phyloP scores from a whole-genome alignment of 495 filamentous ascomycete genomes.

The Neurospora cerealis region DNA sequence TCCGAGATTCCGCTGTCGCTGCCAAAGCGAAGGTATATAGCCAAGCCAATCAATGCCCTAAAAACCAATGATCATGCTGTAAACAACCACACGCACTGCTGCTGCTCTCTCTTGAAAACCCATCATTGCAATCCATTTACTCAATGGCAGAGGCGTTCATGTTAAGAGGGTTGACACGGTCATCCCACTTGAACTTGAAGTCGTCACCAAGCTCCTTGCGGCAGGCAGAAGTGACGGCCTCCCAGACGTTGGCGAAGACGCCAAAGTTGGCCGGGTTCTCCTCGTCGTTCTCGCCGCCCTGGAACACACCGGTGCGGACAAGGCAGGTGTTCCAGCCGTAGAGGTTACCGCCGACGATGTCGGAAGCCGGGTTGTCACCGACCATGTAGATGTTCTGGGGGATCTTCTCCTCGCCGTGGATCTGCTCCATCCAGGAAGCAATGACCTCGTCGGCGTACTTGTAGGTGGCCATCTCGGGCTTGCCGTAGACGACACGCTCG shows the following conservation, averaged over 20 bases:
- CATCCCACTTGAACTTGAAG: conserved; percentile 40
- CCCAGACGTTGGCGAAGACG: conserved; percentile 69
- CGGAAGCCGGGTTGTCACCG: conserved; percentile 69
- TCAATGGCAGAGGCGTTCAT: conserved; percentile 47
- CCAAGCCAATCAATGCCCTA: not conserved
- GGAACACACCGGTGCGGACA: conserved; percentile 52
- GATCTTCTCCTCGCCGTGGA: conserved; percentile 61
- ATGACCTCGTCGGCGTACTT: conserved; percentile 73
- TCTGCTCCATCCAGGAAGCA: conserved; percentile 62
- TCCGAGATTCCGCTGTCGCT: not conserved
- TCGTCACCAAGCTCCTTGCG: conserved; percentile 64
- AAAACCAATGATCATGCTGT: not conserved
- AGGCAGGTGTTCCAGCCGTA: conserved; percentile 81
- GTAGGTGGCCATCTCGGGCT: conserved; percentile 71
- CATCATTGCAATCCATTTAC: conserved; percentile 16
- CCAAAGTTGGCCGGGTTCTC: conserved; percentile 92
- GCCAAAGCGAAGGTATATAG: not conserved
- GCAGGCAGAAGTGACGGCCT: conserved; percentile 93
- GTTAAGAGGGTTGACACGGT: conserved; percentile 50
- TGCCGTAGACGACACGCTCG: conserved; percentile 77
- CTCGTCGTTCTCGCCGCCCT: conserved; percentile 68
- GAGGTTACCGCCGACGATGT: conserved; percentile 72
- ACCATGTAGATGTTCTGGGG: conserved; percentile 75
- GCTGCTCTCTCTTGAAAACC: not conserved
- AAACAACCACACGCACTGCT: not conserved